phyloP scores from a whole-genome alignment of 805 yeast species.

The Ogataea dorogensis region DNA sequence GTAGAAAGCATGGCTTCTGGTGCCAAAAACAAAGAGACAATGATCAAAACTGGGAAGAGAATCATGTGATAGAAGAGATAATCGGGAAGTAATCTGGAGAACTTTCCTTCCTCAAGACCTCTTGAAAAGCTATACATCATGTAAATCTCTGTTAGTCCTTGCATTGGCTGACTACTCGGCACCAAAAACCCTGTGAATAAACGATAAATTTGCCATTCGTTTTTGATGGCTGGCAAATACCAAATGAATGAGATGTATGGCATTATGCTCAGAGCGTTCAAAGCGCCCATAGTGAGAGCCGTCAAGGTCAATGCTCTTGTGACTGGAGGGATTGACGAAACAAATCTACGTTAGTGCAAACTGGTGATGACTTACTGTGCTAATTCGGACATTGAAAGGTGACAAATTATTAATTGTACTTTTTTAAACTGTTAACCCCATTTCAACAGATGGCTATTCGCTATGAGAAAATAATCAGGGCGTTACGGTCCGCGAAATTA shows the following conservation, averaged over 20 bases:
- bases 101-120: slow-evolving; percentile 55
- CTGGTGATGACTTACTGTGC: slow-evolving; percentile 27
- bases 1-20: slow-evolving; percentile 32
- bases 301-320: slow-evolving; percentile 55
- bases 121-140: slow-evolving; percentile 56
- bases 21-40: slow-evolving; percentile 29
- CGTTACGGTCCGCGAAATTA: slow-evolving; percentile 18
- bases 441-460: slow-evolving; percentile 17
- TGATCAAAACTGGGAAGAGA: slow-evolving; percentile 46
- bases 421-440: slow-evolving; percentile 1
- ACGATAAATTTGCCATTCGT: slow-evolving; percentile 44
- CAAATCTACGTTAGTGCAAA: slow-evolving; percentile 30
- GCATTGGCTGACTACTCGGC: slow-evolving; percentile 41
- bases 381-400: slow-evolving; percentile 31
- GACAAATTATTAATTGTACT: not conserved
- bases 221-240: slow-evolving; percentile 31
- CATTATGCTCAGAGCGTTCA: slow-evolving; percentile 34
- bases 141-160: slow-evolving; percentile 50
- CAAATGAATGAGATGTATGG: slow-evolving; percentile 26
- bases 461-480: slow-evolving; percentile 9
- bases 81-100: slow-evolving; percentile 48
- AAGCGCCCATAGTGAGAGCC: slow-evolving; percentile 44
- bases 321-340: slow-evolving; percentile 55
- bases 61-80: slow-evolving; percentile 53
- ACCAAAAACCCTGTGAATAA: slow-evolving; percentile 50